Conservation (phyloP, 2,329 filamentous ascomycete species). For the Onygenales sp. region DNA sequence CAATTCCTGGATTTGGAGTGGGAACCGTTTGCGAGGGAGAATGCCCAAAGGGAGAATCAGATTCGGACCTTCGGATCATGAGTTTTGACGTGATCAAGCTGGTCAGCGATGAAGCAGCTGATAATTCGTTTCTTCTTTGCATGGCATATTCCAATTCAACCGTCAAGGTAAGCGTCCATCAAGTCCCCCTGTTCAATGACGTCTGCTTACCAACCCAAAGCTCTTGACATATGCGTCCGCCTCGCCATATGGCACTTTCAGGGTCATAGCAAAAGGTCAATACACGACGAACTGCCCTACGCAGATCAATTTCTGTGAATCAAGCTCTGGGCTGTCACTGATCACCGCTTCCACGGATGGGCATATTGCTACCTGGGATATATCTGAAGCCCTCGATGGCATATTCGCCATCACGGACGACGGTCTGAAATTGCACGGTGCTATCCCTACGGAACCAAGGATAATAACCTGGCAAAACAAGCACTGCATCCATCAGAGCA, state of each 20-base stretch:
- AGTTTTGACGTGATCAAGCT: conserved; percentile 55
- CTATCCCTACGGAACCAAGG: not conserved
- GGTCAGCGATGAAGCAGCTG: conserved; percentile 14
- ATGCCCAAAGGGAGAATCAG: conserved; percentile 39
- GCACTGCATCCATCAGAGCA: conserved; percentile 63
- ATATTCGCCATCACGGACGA: conserved; percentile 18
- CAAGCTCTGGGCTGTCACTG: conserved; percentile 33
- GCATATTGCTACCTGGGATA: conserved; percentile 54
- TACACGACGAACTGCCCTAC: conserved; percentile 72
- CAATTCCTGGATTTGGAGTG: conserved; percentile 43
- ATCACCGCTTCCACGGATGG: conserved; percentile 76
- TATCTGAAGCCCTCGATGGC: conserved; percentile 21
- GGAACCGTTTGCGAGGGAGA: conserved; percentile 44
- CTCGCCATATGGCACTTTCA: conserved; percentile 16
- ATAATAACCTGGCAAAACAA: conserved; percentile 25
- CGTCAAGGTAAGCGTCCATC: conserved; percentile 43
- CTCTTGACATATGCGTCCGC: conserved; percentile 34
- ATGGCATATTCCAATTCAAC: conserved; percentile 79
- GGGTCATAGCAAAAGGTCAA: conserved; percentile 42
- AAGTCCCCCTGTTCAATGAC: conserved; percentile 3
- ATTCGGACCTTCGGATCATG: conserved; percentile 67
- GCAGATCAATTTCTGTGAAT: conserved; percentile 41
- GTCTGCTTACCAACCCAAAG: conserved; percentile 20
- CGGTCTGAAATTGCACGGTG: not conserved
- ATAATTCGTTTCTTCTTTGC: conserved; percentile 47